A percentile compares a stretch with the other conserved stretches of the same genome.
phyloP scores from a whole-genome alignment of 1,284 basidiomycete species.

The Moniliella sp. region DNA sequence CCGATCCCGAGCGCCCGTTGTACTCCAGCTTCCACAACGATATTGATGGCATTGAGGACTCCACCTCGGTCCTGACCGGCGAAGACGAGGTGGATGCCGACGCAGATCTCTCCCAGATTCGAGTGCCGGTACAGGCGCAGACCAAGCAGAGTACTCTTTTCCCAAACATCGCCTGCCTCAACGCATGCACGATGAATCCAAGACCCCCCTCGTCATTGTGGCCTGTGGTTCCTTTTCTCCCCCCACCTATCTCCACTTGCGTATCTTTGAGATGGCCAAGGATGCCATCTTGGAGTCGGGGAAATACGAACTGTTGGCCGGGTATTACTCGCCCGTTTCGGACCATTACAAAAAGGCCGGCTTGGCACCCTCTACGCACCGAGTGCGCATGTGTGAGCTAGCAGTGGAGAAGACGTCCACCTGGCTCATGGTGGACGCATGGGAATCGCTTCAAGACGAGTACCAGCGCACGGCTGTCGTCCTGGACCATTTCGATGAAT shows the following conservation, averaged over 20 bases:
- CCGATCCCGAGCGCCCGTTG: no score
- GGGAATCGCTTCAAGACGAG: constrained; percentile 72
- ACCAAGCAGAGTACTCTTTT: no score
- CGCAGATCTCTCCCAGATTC: no score
- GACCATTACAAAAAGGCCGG: constrained; percentile 33
- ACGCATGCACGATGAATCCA: constrained; percentile 25
- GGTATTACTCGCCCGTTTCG: constrained; percentile 69
- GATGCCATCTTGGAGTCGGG: constrained; percentile 80
- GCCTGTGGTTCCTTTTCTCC: constrained; percentile 42
- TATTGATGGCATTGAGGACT: constrained; percentile 11
- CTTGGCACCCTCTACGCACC: constrained; percentile 26
- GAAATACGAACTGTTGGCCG: constrained; percentile 74
- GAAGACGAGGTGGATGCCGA: constrained; percentile 20
- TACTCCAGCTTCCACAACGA: constrained; percentile 12
- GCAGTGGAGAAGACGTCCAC: constrained; percentile 32
- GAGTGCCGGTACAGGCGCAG: background rate
- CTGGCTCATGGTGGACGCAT: constrained; percentile 66
- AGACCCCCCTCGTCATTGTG: constrained; percentile 34
- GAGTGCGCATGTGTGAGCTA: constrained; percentile 33
- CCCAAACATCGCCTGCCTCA: constrained; percentile 25
- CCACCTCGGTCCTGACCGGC: constrained; percentile 8
- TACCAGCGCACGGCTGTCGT: constrained; percentile 90
- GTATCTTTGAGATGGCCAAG: constrained; percentile 96
- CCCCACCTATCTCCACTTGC: constrained; percentile 43
- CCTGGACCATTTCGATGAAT: constrained; percentile 79